phyloP scores from a whole-genome alignment of 495 filamentous ascomycete genomes.

The Rhypophila decipiens region DNA sequence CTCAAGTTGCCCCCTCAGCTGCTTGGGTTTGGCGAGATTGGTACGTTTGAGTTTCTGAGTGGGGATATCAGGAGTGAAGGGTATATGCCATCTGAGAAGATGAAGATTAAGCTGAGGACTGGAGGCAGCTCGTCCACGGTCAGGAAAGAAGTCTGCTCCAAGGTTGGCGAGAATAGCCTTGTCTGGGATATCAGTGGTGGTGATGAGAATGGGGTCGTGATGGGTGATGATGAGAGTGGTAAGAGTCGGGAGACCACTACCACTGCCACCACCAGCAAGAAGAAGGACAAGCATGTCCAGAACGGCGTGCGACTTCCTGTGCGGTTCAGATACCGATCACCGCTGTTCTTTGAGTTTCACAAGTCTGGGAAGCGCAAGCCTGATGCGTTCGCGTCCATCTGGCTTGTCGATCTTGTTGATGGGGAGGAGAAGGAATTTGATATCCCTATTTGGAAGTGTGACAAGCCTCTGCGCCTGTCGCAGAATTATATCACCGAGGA shows the following conservation, averaged over 20 bases:
- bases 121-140: constrained; percentile 77
- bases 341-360: constrained; percentile 83
- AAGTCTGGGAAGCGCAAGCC: constrained; percentile 55
- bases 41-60: constrained; percentile 79
- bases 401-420: constrained; percentile 80
- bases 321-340: constrained; percentile 80
- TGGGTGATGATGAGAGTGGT: too few species aligned
- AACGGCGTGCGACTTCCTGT: constrained; percentile 76
- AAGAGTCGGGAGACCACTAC: too few species aligned
- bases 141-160: constrained; percentile 47
- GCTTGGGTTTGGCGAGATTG: constrained; percentile 82
- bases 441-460: constrained; percentile 80
- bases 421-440: constrained; percentile 68
- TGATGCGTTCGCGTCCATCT: constrained; percentile 71
- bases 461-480: constrained; percentile 62
- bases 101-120: constrained; percentile 77
- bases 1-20: constrained; percentile 71
- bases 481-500: constrained; percentile 86
- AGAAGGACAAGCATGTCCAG: constrained; percentile 25
- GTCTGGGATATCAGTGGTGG: constrained; percentile 61
- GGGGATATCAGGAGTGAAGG: constrained; percentile 53
- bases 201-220: too few species aligned
- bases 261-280: too few species aligned
- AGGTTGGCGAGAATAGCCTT: constrained; percentile 51
- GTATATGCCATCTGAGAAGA: constrained; percentile 55